phyloP scores from a whole-genome alignment of 2,329 filamentous ascomycete genomes.

The Sporothrix sp. region DNA sequence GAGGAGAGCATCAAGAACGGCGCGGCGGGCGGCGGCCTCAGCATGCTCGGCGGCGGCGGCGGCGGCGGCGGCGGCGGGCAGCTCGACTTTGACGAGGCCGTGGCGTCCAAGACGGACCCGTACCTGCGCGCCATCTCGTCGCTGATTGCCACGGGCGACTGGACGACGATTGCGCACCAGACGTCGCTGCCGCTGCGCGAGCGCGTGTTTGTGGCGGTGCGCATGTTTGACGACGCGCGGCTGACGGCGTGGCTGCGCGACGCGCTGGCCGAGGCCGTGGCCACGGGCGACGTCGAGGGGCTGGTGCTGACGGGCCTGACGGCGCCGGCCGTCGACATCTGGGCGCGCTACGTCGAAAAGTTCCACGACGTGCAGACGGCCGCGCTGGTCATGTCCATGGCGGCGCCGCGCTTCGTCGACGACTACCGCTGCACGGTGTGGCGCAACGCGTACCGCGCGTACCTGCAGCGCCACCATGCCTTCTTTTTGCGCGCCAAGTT shows the following conservation, averaged over 20 bases:
- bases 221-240: slow-evolving; percentile 52
- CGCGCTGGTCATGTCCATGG: slow-evolving; percentile 63
- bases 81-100: slow-evolving; percentile 48
- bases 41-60: background rate
- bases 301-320: slow-evolving; percentile 70
- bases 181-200: slow-evolving; percentile 64
- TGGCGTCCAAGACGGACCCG: slow-evolving; percentile 59
- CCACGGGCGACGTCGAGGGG: slow-evolving; percentile 63
- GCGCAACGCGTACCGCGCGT: slow-evolving; percentile 61
- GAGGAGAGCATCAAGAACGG: slow-evolving; percentile 29
- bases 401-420: slow-evolving; percentile 65
- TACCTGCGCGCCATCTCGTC: slow-evolving; percentile 73
- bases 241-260: slow-evolving; percentile 59
- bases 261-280: slow-evolving; percentile 50
- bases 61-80: slow-evolving; percentile 21
- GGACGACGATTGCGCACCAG: slow-evolving; percentile 64
- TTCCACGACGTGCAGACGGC: slow-evolving; percentile 73
- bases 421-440: slow-evolving; percentile 67
- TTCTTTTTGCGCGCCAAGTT: slow-evolving; percentile 70
- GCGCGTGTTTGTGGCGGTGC: slow-evolving; percentile 62
- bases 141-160: slow-evolving; percentile 67
- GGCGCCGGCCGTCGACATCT: slow-evolving; percentile 61
- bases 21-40: background rate
- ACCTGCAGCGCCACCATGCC: slow-evolving; percentile 61
- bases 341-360: slow-evolving; percentile 65